Evolutionary conservation across 495 filamentous ascomycete species (phyloP).

Genomic region (Neurospora sp.): DNA sequence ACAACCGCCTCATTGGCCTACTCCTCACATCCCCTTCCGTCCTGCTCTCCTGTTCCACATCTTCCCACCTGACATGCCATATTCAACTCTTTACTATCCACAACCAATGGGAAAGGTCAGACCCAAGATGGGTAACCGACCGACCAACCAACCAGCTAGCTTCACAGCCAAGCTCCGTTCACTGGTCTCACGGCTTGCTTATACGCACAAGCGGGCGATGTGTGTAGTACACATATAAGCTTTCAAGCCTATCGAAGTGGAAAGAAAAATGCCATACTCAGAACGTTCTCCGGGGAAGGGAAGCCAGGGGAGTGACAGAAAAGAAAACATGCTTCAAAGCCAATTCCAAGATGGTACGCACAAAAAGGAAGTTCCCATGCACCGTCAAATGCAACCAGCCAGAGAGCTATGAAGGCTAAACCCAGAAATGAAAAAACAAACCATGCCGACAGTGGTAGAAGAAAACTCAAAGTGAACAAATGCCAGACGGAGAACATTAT

Average conservation of each 20-base stretch:
- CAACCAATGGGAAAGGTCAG: background rate
- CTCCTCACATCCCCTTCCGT: background rate
- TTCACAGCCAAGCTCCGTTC: background rate
- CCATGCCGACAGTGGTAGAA: background rate
- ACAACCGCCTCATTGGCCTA: background rate
- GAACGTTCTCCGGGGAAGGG: background rate
- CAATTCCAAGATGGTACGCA: background rate
- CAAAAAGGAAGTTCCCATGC: background rate
- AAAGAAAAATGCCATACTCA: background rate
- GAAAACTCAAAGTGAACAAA: background rate
- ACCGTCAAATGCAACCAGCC: background rate
- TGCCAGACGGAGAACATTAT: background rate
- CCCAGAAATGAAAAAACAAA: background rate
- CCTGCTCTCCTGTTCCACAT: background rate
- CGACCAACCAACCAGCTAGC: background rate
- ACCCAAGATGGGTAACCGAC: background rate
- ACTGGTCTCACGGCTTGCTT: background rate
- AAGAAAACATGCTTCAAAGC: background rate
- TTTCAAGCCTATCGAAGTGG: background rate
- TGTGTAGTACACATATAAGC: background rate
- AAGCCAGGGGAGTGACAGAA: background rate
- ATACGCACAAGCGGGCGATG: background rate
- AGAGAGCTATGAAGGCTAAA: background rate
- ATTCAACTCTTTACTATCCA: background rate
- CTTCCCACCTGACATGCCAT: background rate